A percentile compares a stretch with the other conserved stretches of the same genome.
Conservation (phyloP, 805 yeast genomes). For the Ogataea wickerhamii region DNA sequence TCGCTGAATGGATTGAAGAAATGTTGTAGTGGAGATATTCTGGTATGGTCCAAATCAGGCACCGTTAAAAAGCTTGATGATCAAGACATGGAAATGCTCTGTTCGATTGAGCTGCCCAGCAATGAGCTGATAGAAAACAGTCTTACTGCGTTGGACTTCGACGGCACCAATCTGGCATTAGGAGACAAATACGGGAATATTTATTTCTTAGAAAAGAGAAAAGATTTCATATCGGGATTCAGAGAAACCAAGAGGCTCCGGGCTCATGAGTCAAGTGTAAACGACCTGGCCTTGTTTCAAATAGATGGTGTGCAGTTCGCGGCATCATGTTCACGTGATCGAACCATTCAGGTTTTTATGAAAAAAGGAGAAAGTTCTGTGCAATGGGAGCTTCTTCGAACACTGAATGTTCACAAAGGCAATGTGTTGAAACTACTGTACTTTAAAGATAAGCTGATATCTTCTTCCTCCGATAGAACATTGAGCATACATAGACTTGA, state of each 20-base stretch:
- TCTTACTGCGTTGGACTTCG: slow-evolving; percentile 39
- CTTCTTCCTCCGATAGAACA: slow-evolving; percentile 61
- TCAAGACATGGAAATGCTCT: slow-evolving; percentile 8
- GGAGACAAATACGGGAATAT: slow-evolving; percentile 52
- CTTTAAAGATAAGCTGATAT: slow-evolving; percentile 36
- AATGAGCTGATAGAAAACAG: slow-evolving; percentile 38
- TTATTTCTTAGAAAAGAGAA: slow-evolving; percentile 27
- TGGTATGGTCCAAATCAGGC: slow-evolving; percentile 45
- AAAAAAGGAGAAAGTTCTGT: slow-evolving; percentile 9
- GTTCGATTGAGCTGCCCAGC: slow-evolving; percentile 20
- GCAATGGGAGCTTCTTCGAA: slow-evolving; percentile 54
- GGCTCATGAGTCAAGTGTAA: slow-evolving; percentile 52
- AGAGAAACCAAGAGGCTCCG: slow-evolving; percentile 30
- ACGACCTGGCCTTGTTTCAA: slow-evolving; percentile 40
- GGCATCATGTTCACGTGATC: slow-evolving; percentile 53
- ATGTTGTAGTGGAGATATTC: slow-evolving; percentile 29
- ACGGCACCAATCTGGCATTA: slow-evolving; percentile 27
- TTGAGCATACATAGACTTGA: slow-evolving; percentile 48
- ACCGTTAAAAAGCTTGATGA: slow-evolving; percentile 29
- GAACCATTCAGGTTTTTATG: slow-evolving; percentile 57
- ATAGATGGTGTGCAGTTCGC: slow-evolving; percentile 30
- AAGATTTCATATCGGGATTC: slow-evolving; percentile 16
- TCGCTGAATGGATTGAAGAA: slow-evolving; percentile 39
- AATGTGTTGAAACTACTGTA: slow-evolving; percentile 41
- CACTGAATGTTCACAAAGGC: slow-evolving; percentile 57